Evolutionary conservation across 139 green algal genomes (phyloP).

Genomic region (Axilococcus clingmanii): DNA sequence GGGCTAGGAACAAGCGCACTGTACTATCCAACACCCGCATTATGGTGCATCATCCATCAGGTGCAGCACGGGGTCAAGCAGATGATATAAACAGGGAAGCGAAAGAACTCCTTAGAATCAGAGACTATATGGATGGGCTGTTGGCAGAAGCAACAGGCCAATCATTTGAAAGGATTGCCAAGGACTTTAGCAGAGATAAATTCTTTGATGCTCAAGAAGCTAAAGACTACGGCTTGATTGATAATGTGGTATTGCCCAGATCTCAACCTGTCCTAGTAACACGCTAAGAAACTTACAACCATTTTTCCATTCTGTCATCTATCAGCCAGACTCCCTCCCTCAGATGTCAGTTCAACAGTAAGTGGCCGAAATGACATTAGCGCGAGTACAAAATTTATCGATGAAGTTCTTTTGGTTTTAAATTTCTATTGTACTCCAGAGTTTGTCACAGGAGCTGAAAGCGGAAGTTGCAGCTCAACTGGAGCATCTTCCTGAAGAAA

Average conservation of each 20-base stretch:
- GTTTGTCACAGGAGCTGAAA: too few relatives aligned
- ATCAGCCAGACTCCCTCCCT: too few relatives aligned
- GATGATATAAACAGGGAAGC: constrained; percentile 96
- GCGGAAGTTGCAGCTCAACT: too few relatives aligned
- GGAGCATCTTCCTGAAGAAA: too few relatives aligned
- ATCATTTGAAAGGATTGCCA: constrained; percentile 58
- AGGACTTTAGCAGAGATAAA: constrained; percentile 52
- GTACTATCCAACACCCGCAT: constrained; percentile 85
- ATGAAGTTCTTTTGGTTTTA: too few relatives aligned
- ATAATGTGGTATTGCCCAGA: constrained; percentile 49
- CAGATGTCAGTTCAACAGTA: too few relatives aligned
- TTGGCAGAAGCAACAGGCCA: constrained; percentile 72
- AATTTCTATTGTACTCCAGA: too few relatives aligned
- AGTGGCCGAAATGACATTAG: too few relatives aligned
- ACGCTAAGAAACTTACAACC: too few relatives aligned
- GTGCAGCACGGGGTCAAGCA: constrained; percentile 80
- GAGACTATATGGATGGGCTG: constrained; percentile 80
- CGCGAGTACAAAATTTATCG: too few relatives aligned
- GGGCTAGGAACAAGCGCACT: constrained; percentile 85
- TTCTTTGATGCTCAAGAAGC: constrained; percentile 65
- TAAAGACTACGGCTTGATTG: constrained; percentile 66
- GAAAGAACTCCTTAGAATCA: constrained; percentile 84
- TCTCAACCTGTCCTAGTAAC: too few relatives aligned
- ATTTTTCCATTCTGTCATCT: too few relatives aligned
- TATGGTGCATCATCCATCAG: constrained; percentile 95